phyloP scores from a whole-genome alignment of 345 rosid genomes.

The Gossypium rotundifolium region DNA sequence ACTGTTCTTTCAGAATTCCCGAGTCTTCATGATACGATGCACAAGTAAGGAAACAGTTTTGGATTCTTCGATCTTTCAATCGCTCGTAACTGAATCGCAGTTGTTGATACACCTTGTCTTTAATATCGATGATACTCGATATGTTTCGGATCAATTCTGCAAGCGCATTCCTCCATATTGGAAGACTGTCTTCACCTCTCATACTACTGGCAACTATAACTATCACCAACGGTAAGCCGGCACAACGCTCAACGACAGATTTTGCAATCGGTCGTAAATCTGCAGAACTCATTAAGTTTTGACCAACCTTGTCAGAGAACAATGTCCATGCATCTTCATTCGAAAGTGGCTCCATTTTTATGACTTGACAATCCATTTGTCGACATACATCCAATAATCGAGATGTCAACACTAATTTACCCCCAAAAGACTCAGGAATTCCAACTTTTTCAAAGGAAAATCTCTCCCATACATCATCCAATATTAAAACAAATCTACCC shows the following conservation, averaged over 20 bases:
- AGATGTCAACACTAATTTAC: slow-evolving; percentile 10
- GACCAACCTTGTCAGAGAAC: slow-evolving; percentile 4
- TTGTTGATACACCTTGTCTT: not conserved
- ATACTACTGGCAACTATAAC: slow-evolving; percentile 7
- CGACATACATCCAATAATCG: not conserved
- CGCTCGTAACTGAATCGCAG: not conserved
- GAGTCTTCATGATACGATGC: too few relatives aligned
- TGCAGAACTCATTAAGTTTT: not conserved
- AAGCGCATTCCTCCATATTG: not conserved
- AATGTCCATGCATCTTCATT: not conserved
- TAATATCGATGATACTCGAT: not conserved
- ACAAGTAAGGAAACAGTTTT: too few relatives aligned
- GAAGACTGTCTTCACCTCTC: not conserved
- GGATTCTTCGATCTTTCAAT: too few relatives aligned
- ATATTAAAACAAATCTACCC: not conserved
- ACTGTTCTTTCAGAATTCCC: too few relatives aligned
- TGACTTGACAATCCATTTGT: not conserved
- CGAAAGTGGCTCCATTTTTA: not conserved
- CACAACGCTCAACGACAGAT: not conserved
- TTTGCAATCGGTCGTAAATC: not conserved
- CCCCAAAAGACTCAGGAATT: slow-evolving; percentile 1
- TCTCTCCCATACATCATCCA: slow-evolving; percentile 11
- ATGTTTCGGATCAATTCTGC: not conserved
- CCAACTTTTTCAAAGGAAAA: slow-evolving; percentile 12
- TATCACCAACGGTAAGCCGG: slow-evolving; percentile 14